Base-by-base conservation (phyloP, 805 yeast genomes). In the Tetrapisispora arboricola region DNA sequence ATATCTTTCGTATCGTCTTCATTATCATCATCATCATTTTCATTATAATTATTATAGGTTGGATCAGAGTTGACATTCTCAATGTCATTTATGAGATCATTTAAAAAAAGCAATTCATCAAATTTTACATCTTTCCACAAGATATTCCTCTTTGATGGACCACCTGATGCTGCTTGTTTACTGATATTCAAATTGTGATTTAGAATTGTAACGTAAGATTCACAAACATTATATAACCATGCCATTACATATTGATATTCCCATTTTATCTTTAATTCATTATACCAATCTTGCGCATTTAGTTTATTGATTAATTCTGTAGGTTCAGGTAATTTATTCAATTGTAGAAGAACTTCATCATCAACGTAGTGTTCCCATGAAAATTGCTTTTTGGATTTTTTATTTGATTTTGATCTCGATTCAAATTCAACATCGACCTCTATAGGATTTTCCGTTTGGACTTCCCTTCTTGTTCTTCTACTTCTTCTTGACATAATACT, bases 161-260 rank as follows among this genome's bases (percentile, higher is more conserved):
- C 41, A 17, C 27, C 25, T n/a, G 16, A 27, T 9, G 28, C 16
- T n/a, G 31, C 5, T 28, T 17, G 25, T 11, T 31, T 9, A 20
- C 12, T 9, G 31, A 36, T 28, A 28, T 26, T 38, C 26, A 15
- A n/a, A 15, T n/a, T 20, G 15, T 32, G 36, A n/a, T 32, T 32
- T 6, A 20, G 3, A 1, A 34, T 41, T 21, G 54, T 50, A n/a
- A 39, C 44, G 32, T 42, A 57, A 6, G 64, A 58, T 21, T 55
- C 55, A 36, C 60, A 54, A 6, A 58, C 62, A 39, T 52, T 54
- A 38, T 57, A 54, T n/a, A 61, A 47, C 60, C 64, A 61, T 15
- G 55, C 48, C 10, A 61, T 47, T 19, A 56, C 55, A 33, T 53
- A 59, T 38, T 61, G 65, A 38, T 57, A 61, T 17, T 47, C 43